Evolutionary conservation across 2,329 filamentous ascomycete genomes (phyloP), one percentile per base, ranked within the genome.

Genomic region (Aschersonia sp.): DNA sequence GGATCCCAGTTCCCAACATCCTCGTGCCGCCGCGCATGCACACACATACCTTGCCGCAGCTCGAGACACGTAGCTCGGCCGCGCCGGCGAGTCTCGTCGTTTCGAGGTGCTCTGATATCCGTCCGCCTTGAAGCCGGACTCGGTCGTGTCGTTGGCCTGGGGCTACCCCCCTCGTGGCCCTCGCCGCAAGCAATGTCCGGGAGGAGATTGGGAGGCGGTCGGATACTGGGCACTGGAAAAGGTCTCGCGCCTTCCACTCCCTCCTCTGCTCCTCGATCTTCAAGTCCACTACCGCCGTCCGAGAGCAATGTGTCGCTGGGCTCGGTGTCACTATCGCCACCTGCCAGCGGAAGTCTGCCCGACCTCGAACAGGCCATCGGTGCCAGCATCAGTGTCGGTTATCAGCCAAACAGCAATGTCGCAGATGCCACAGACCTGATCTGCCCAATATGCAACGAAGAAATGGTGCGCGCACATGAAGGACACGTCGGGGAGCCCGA

Each of bases 371-470:
- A 91, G 60, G 89, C 95, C 59, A 76, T 96, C 47, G 78, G 79
- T 40, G 86, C 88, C 48, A 84, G 85, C 59, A 83, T 96, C 57
- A 89, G 84, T 48, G 68, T 92, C 28, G 73, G 68, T 29, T 66
- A 67, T 7, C 69, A 73, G 20, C 71, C 74, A 47, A 72, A 74
- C 70, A 51, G 73, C 74, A 53, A 72, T 68, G 45, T 74, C 9
- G 53, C 58, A 6, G 56, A 61, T 51, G 50, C 78, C 47, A 78
- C 78, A 54, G 77, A 77, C 63, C 79, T 98, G 50, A 80, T 91
- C 48, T 98, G 92, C 64, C 92, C 92, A n/a, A 98, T 98, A 61
- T 98, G 92, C 66, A 89, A 82, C 56, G 94, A 97, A 68, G 89
- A 96, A 65, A 98, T 98, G 92, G 89, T 92, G 69, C 53, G 69